Percentiles rank a stretch among this genome's conserved stretches.
Conservation (phyloP, 2,329 filamentous ascomycete species). For the Alternaria postmessia region DNA sequence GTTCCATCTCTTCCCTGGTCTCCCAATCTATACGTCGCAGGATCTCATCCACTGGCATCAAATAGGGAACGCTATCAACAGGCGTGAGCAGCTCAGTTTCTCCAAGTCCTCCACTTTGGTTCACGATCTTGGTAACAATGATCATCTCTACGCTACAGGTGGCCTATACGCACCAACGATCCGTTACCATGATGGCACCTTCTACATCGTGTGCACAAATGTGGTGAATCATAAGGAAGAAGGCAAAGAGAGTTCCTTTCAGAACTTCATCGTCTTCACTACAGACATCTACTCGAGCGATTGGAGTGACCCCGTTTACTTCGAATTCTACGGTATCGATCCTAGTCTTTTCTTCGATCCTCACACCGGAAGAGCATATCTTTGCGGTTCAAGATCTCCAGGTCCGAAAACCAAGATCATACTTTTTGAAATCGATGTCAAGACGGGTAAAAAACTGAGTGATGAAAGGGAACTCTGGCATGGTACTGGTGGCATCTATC, state of each 20-base stretch:
- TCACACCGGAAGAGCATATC: constrained; percentile 18
- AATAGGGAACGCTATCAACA: constrained; percentile 56
- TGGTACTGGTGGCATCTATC: constrained; percentile 38
- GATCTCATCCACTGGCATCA: constrained; percentile 61
- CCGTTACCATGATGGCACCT: constrained; percentile 21
- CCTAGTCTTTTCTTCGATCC: constrained; percentile 25
- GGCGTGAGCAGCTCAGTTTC: constrained; percentile 57
- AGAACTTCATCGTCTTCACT: constrained; percentile 43
- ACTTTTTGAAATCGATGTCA: constrained; percentile 37
- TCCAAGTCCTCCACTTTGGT: constrained; percentile 55
- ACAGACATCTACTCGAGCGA: constrained; percentile 16
- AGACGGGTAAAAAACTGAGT: constrained; percentile 29
- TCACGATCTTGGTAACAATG: constrained; percentile 8
- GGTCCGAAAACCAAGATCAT: constrained; percentile 27
- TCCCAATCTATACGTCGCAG: constrained; percentile 60
- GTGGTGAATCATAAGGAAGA: constrained; percentile 39
- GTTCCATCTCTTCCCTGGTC: constrained; percentile 60
- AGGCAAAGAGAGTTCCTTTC: constrained; percentile 54
- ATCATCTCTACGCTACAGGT: constrained; percentile 24
- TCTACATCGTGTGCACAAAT: constrained; percentile 31
- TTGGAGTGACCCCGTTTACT: constrained; percentile 25
- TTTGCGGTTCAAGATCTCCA: constrained; percentile 30
- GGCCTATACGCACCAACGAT: constrained; percentile 30
- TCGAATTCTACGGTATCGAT: constrained; percentile 25
- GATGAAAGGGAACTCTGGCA: constrained; percentile 39